A percentile compares a stretch with the other conserved stretches of the same genome.
These are phyloP conservation scores for Fusarium tjaetaba DNA, from an alignment of 2,329 filamentous ascomycete genomes.

Conservation along the genomic window DNA sequence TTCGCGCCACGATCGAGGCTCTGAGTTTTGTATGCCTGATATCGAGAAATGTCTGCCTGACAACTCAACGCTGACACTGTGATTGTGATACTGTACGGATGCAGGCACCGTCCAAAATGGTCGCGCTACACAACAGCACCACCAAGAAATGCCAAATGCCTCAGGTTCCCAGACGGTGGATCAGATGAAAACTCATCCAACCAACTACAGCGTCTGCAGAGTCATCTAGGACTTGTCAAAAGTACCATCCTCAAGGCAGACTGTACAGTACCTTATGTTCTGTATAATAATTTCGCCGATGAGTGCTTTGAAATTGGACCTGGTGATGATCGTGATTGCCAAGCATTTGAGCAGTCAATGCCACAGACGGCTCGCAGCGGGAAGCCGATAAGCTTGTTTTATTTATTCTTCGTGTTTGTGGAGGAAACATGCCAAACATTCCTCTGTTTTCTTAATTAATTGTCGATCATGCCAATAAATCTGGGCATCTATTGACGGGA, in stretches of 20 bases:
- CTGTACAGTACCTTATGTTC: neutral
- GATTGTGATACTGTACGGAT: slow-evolving; percentile 30
- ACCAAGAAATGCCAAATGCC: slow-evolving; percentile 26
- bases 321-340: slow-evolving; percentile 20
- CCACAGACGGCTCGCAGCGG: slow-evolving; percentile 18
- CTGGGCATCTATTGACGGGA: slow-evolving; percentile 28
- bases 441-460: neutral
- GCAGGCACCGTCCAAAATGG: slow-evolving; percentile 31
- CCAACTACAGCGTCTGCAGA: slow-evolving; percentile 9
- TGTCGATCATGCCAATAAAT: neutral
- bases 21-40: neutral
- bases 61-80: slow-evolving; percentile 7
- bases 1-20: slow-evolving; percentile 24
- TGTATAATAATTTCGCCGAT: neutral
- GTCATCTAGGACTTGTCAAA: slow-evolving; percentile 18
- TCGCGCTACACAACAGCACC: slow-evolving; percentile 12
- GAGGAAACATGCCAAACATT: slow-evolving; percentile 3
- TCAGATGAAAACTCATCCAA: slow-evolving; percentile 12
- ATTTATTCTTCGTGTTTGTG: slow-evolving; percentile 13
- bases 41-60: slow-evolving; percentile 14
- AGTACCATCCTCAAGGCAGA: neutral
- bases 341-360: slow-evolving; percentile 14
- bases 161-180: slow-evolving; percentile 33
- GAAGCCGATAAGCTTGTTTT: slow-evolving; percentile 39
- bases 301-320: neutral